phyloP scores from a whole-genome alignment of 306 rosid genomes.

The Boehmeria nivea region DNA sequence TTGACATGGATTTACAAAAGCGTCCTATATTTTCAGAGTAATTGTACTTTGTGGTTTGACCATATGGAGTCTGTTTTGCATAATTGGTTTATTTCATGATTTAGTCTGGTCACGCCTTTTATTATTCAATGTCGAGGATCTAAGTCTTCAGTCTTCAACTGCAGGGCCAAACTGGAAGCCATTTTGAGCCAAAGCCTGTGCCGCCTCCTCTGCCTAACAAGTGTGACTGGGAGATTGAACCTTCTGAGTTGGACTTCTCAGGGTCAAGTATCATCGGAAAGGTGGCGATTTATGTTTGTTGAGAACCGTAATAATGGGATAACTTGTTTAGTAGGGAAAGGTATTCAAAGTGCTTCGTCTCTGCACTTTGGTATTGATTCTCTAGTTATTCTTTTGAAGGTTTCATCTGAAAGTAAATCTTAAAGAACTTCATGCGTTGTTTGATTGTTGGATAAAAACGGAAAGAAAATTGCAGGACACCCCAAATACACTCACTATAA shows the following conservation, averaged over 20 bases:
- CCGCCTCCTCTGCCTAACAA: slow-evolving; percentile 88
- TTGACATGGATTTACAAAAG: background rate
- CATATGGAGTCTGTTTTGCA: background rate
- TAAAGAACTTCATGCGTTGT: too few relatives aligned
- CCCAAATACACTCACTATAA: too few relatives aligned
- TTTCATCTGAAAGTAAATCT: too few relatives aligned
- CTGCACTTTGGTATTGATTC: slow-evolving; percentile 5
- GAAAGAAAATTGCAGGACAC: too few relatives aligned
- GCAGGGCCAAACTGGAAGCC: slow-evolving; percentile 99
- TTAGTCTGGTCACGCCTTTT: background rate
- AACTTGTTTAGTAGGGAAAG: background rate
- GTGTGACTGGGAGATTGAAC: slow-evolving; percentile 99
- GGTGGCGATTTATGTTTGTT: slow-evolving; percentile 36
- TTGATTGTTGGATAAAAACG: too few relatives aligned
- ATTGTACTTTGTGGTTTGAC: background rate
- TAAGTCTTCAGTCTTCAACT: slow-evolving; percentile 17
- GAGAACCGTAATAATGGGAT: background rate
- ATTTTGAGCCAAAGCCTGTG: slow-evolving; percentile 80
- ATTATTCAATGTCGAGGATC: slow-evolving; percentile 1
- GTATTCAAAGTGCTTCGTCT: background rate
- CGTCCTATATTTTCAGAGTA: background rate
- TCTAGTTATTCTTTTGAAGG: background rate
- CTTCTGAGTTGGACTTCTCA: slow-evolving; percentile 87
- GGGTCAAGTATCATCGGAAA: slow-evolving; percentile 69
- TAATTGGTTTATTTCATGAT: background rate